Conservation (phyloP, 1,284 basidiomycete species). For the Malassezia furfur region DNA sequence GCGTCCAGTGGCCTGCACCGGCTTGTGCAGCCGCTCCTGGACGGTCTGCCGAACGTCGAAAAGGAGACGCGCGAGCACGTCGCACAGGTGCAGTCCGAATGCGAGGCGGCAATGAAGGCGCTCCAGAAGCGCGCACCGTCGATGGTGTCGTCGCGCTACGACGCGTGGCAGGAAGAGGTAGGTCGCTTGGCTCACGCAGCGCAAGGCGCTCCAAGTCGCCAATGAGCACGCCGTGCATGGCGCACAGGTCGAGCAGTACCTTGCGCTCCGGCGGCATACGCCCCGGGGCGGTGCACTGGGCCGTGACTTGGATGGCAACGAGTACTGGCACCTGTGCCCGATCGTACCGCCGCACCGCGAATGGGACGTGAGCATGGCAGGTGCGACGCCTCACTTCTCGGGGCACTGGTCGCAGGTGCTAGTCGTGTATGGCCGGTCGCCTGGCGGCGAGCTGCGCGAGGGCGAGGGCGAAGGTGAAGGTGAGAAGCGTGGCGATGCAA, state of each 20-base stretch:
- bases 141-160: slow-evolving; percentile 7
- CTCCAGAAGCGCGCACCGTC: slow-evolving; percentile 7
- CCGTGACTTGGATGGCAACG: slow-evolving; percentile 15
- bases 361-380: neutral
- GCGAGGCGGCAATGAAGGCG: slow-evolving; percentile 7
- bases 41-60: neutral
- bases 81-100: neutral
- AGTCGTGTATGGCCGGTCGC: slow-evolving; percentile 5
- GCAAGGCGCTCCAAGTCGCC: neutral
- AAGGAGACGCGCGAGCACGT: neutral
- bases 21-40: slow-evolving; percentile 10
- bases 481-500: too few species aligned
- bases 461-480: neutral
- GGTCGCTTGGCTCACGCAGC: neutral
- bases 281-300: slow-evolving; percentile 16
- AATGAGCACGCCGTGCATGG: neutral
- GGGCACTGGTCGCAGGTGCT: slow-evolving; percentile 12
- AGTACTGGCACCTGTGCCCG: slow-evolving; percentile 21
- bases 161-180: slow-evolving; percentile 10
- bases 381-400: neutral
- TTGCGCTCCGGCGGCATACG: neutral
- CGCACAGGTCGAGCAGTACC: slow-evolving; percentile 1
- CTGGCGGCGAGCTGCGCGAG: neutral
- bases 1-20: slow-evolving; percentile 1
- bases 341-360: neutral